Conservation (phyloP, 2,329 filamentous ascomycete genomes). For the Lachnellula willkommii region DNA sequence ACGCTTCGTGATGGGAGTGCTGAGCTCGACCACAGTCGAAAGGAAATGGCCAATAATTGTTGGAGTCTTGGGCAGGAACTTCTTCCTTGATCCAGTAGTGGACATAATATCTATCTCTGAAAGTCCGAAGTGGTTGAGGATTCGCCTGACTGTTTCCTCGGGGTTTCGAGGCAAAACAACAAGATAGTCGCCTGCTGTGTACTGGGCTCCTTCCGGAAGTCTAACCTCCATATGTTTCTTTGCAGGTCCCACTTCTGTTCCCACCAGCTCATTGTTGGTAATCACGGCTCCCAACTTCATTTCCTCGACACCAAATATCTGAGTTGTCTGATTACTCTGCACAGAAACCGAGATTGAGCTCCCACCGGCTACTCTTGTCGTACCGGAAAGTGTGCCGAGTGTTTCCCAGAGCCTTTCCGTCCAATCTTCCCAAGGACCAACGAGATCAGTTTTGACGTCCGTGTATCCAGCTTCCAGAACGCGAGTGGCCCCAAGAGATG, state of each 20-base stretch:
- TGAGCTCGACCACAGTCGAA: neutral
- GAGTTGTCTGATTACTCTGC: neutral
- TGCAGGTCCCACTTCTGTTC: slow-evolving; percentile 39
- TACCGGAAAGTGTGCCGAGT: slow-evolving; percentile 51
- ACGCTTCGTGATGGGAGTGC: slow-evolving; percentile 2
- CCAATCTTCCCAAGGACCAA: slow-evolving; percentile 63
- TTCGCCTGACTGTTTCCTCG: neutral
- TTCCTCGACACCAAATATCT: neutral
- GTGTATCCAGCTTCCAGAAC: slow-evolving; percentile 49
- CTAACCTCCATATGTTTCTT: slow-evolving; percentile 65
- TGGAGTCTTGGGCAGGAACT: neutral
- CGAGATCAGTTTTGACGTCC: slow-evolving; percentile 60
- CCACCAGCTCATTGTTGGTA: slow-evolving; percentile 44
- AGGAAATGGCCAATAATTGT: neutral
- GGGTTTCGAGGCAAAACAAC: slow-evolving; percentile 46
- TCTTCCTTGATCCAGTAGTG: neutral
- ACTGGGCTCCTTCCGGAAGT: slow-evolving; percentile 59
- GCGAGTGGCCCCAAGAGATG: slow-evolving; percentile 43
- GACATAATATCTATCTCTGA: neutral
- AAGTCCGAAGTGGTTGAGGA: slow-evolving; percentile 23
- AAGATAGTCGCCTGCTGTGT: slow-evolving; percentile 70
- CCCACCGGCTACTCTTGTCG: neutral
- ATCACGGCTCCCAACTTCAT: slow-evolving; percentile 51
- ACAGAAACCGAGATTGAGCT: too few relatives aligned
- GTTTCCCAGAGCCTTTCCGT: slow-evolving; percentile 51